Evolutionary conservation across 805 yeast genomes (phyloP), one percentile per base, ranked within the genome.

Genomic region (Brettanomyces custersianus): DNA sequence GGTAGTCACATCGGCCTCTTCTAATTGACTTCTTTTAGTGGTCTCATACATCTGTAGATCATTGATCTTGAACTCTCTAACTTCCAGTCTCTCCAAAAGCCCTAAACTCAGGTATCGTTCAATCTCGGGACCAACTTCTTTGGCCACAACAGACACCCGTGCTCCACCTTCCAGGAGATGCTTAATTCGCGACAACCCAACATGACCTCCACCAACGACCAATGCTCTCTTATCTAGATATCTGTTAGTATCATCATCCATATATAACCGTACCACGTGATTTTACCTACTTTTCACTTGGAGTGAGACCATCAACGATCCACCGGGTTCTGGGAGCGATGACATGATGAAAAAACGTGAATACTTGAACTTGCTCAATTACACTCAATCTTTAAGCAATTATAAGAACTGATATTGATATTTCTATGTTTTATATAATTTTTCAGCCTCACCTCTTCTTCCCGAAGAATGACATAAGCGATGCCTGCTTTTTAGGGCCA

Each of bases 151-250:
- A 0, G 86, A 78, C 28, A 84, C 68, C 35, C 63, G 65, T 8
- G 92, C 90, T 44, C 77, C 71, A 0, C 94, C 88, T 13, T 71
- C 70, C 4, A 82, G 53, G 16, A 84, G 62, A 48, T 80, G 84
- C 36, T 68, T 63, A 3, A 83, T 74, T 35, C 95, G 59, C 13
- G 85, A 71, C 9, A 77, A 62, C 0, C 87, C 95, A 7, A 84
- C 94, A 32, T 75, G 80, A 9, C 85, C 84, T 5, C 80, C 86
- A 0, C 94, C 94, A 28, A 83, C 72, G 1, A 83, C 81, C 8
- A 83, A 62, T 12, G 81, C 83, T 45, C 72, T 83, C 32, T 68
- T 68, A 43, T 67, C 70, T 59, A 22, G 15, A n/a, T n/a, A n/a
- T n/a, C n/a, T n/a, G n/a, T n/a, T n/a, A n/a, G n/a, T n/a, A n/a